A percentile compares a stretch with the other conserved stretches of the same genome.
phyloP scores from a whole-genome alignment of 805 yeast species.

The Metschnikowia lochheadii region DNA sequence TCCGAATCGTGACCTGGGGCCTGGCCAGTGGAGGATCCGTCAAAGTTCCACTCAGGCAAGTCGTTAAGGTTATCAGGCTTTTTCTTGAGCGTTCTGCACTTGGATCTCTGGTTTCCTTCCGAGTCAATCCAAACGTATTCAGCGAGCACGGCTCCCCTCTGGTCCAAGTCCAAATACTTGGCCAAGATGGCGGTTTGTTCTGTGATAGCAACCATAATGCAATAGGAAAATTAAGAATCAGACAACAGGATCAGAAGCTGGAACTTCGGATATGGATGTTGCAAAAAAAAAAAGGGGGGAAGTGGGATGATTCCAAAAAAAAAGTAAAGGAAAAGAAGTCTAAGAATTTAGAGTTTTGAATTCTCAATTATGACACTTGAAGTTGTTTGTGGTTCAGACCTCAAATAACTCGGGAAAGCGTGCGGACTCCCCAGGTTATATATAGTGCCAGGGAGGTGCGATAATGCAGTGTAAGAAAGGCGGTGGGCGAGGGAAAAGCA shows the following conservation, averaged over 20 bases:
- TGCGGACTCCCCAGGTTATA: not conserved
- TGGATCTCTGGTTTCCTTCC: slow-evolving; percentile 84
- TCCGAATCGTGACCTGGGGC: slow-evolving; percentile 98
- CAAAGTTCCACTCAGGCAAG: slow-evolving; percentile 98
- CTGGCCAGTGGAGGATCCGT: slow-evolving; percentile 97
- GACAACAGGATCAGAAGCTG: not conserved
- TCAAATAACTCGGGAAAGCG: not conserved
- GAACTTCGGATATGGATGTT: not conserved
- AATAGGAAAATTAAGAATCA: not conserved
- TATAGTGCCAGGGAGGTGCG: slow-evolving; percentile 3
- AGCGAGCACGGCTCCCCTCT: slow-evolving; percentile 83
- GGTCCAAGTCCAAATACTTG: slow-evolving; percentile 80
- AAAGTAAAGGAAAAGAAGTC: not conserved
- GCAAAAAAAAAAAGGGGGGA: no score
- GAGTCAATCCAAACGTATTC: slow-evolving; percentile 99
- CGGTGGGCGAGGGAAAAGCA: slow-evolving; percentile 11
- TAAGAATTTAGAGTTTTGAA: not conserved
- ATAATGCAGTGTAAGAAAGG: slow-evolving; percentile 1
- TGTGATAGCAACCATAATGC: slow-evolving; percentile 36
- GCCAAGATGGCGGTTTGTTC: slow-evolving; percentile 76
- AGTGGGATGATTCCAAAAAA: not conserved
- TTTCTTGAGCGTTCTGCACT: slow-evolving; percentile 80
- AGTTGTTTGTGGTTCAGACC: slow-evolving; percentile 1
- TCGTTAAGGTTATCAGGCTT: slow-evolving; percentile 72
- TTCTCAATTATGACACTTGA: not conserved